Conservation (phyloP, 345 rosid genomes). For the Erysimum cheiranthoides region DNA sequence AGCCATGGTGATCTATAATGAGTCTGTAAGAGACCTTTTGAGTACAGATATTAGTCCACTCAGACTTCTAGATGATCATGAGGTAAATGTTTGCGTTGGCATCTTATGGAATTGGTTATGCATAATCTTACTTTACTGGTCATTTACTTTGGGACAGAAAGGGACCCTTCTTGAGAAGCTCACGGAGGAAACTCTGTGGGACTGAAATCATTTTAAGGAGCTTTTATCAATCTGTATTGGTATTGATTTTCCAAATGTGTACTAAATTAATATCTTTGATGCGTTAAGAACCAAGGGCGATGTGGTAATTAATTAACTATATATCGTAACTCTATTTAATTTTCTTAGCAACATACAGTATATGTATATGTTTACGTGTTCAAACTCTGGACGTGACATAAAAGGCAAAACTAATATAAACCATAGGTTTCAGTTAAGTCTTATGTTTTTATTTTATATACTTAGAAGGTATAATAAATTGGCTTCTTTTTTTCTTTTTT, state of each 20-base stretch:
- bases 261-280: conserved; percentile 20
- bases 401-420: too few relatives aligned
- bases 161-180: conserved; percentile 93
- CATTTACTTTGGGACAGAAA: conserved; percentile 56
- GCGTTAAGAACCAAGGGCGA: background rate
- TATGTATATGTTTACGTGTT: too few relatives aligned
- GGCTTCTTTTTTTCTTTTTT: too few relatives aligned
- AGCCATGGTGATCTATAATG: conserved; percentile 94
- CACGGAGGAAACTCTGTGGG: conserved; percentile 71
- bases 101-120: conserved; percentile 34
- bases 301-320: too few relatives aligned
- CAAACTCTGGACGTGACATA: too few relatives aligned
- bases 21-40: conserved; percentile 89
- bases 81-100: conserved; percentile 59
- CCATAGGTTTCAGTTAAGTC: too few relatives aligned
- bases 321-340: too few relatives aligned
- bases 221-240: conserved; percentile 84
- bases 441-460: too few relatives aligned
- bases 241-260: conserved; percentile 33
- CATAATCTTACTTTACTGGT: conserved; percentile 31
- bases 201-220: conserved; percentile 78
- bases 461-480: too few relatives aligned
- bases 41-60: conserved; percentile 68
- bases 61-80: conserved; percentile 93
- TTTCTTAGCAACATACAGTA: too few relatives aligned